These are phyloP conservation scores for Wickerhamiella hasegawae DNA, from an alignment of 805 yeast genomes.

Conservation along the genomic window DNA sequence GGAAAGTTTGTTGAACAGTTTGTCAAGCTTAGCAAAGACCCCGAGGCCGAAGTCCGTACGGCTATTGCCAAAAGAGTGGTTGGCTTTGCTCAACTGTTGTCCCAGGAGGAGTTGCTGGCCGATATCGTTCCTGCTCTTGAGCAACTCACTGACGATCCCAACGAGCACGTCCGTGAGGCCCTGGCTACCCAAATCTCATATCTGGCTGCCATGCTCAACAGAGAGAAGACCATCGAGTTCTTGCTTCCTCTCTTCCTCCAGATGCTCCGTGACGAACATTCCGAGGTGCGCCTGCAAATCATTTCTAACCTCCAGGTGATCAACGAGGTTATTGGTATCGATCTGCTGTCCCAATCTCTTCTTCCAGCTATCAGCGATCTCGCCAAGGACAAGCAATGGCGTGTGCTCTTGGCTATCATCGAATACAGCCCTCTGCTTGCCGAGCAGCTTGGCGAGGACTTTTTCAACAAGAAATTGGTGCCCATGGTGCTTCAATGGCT, in stretches of 20 bases:
- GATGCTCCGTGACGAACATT: conserved; percentile 93
- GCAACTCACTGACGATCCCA: conserved; percentile 73
- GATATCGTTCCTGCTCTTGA: conserved; percentile 74
- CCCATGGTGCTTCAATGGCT: conserved; percentile 92
- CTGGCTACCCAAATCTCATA: conserved; percentile 79
- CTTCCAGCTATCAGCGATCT: conserved; percentile 92
- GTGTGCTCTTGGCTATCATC: conserved; percentile 91
- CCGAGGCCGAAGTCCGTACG: conserved; percentile 92
- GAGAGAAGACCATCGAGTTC: conserved; percentile 66
- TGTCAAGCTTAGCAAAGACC: conserved; percentile 66
- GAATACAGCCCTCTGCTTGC: conserved; percentile 93
- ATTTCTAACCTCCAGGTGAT: conserved; percentile 84
- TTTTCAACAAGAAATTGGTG: conserved; percentile 83
- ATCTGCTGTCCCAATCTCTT: conserved; percentile 65
- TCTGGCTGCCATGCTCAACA: conserved; percentile 71
- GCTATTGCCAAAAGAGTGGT: conserved; percentile 89
- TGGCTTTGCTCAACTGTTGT: conserved; percentile 21
- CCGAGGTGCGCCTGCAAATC: conserved; percentile 88
- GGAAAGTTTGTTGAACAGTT: conserved; percentile 51
- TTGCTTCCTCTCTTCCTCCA: conserved; percentile 75
- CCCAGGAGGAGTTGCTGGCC: conserved; percentile 36
- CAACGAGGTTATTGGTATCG: conserved; percentile 88
- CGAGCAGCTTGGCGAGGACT: conserved; percentile 81
- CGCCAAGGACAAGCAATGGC: conserved; percentile 95
- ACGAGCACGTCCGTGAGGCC: conserved; percentile 86